A percentile compares a stretch with the other conserved stretches of the same genome.
phyloP scores from a whole-genome alignment of 257 asterid genomes.

The Lavandula angustifolia region DNA sequence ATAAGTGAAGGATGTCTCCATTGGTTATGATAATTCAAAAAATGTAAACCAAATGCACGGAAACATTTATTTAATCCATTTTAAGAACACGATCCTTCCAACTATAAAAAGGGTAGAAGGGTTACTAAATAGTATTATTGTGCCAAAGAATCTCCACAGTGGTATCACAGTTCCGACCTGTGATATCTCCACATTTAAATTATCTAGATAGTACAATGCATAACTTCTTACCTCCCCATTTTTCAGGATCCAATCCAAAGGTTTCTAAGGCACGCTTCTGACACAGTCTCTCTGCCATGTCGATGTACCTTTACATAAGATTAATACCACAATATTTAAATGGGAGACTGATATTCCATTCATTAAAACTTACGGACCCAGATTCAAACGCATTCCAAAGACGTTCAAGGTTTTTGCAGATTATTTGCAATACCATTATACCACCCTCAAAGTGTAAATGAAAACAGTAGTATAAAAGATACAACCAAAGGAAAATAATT shows the following conservation, averaged over 20 bases:
- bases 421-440: slow-evolving; percentile 5
- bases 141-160: too few species aligned
- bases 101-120: neutral
- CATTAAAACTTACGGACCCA: neutral
- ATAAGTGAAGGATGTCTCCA: too few species aligned
- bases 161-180: too few species aligned
- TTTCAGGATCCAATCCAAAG: slow-evolving; percentile 74
- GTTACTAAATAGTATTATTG: neutral
- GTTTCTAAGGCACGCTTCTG: slow-evolving; percentile 95
- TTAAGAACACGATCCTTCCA: neutral
- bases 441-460: slow-evolving; percentile 7
- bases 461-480: neutral
- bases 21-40: too few species aligned
- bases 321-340: slow-evolving; percentile 2
- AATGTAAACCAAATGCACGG: too few species aligned
- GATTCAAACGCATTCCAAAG: neutral
- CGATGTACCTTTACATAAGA: slow-evolving; percentile 70
- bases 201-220: slow-evolving; percentile 3
- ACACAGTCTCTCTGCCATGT: slow-evolving; percentile 94
- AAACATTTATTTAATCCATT: neutral
- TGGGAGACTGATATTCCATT: neutral
- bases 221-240: slow-evolving; percentile 87
- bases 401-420: neutral
- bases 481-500: neutral
- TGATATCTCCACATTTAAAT: slow-evolving; percentile 4